Evolutionary conservation across 371 early-diverging fungal species (phyloP).

Genomic region (Syncephalastrum contaminatum): DNA sequence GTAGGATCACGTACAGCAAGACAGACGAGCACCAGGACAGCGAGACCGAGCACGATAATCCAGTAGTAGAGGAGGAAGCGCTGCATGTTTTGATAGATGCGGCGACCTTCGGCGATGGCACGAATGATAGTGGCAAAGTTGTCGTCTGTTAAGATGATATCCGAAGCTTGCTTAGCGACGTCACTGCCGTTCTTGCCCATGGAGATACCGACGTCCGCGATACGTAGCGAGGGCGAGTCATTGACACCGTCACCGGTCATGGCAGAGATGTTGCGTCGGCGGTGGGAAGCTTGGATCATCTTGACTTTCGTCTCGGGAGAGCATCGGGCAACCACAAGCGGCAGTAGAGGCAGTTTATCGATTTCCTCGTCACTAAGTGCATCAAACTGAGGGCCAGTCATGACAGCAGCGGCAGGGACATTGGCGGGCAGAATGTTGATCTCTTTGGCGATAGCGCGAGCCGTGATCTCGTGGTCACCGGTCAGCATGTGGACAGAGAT

Average conservation of each 20-base stretch:
- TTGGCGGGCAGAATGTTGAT: constrained; percentile 73
- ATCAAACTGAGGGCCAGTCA: constrained; percentile 83
- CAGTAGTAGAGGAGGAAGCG: constrained; percentile 82
- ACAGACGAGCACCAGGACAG: constrained; percentile 59
- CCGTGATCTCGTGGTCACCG: constrained; percentile 89
- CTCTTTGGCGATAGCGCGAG: constrained; percentile 85
- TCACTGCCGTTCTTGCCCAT: constrained; percentile 89
- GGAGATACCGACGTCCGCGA: constrained; percentile 86
- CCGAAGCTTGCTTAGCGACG: constrained; percentile 86
- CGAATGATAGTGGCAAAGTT: constrained; percentile 82
- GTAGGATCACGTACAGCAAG: constrained; percentile 71
- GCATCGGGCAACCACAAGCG: constrained; percentile 88
- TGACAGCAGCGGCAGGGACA: constrained; percentile 45
- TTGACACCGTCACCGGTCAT: constrained; percentile 91
- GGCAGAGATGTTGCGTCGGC: constrained; percentile 59
- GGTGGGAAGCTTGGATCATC: constrained; percentile 88
- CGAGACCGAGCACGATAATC: constrained; percentile 45
- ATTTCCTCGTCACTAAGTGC: constrained; percentile 76
- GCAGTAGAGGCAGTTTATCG: constrained; percentile 72
- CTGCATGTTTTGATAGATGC: constrained; percentile 86
- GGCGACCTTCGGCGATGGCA: constrained; percentile 79
- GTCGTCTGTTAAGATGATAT: constrained; percentile 83
- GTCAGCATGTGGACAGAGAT: constrained; percentile 94
- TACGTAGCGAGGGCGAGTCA: constrained; percentile 85
- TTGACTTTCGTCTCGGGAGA: constrained; percentile 93